These are phyloP conservation scores for Papiliotrema flavescens DNA, from an alignment of 1,284 basidiomycete species.

Conservation along the genomic window DNA sequence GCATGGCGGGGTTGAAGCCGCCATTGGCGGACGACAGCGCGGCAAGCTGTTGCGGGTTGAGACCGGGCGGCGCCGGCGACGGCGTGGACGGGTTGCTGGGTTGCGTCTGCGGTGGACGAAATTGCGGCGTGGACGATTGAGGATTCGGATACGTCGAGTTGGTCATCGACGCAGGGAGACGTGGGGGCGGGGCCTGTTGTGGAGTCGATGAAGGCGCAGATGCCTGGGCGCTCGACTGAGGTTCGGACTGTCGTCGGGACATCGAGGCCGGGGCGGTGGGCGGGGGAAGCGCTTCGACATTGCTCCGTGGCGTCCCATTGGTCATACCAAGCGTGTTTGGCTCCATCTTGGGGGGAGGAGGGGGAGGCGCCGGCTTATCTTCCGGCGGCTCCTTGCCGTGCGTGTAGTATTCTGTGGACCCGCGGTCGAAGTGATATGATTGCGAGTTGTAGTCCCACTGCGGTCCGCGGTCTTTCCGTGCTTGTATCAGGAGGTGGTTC, in stretches of 20 bases:
- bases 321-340: conserved; percentile 1
- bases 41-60: conserved; percentile 4
- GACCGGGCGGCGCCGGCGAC: not conserved
- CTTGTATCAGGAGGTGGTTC: conserved; percentile 46
- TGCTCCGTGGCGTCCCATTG: not conserved
- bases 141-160: not conserved
- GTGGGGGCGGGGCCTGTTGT: not conserved
- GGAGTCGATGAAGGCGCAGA: not conserved
- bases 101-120: not conserved
- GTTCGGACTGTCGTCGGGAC: not conserved
- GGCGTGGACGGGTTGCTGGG: not conserved
- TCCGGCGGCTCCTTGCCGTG: conserved; percentile 22
- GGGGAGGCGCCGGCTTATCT: not conserved
- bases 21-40: not conserved
- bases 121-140: not conserved
- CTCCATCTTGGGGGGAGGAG: not conserved
- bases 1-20: conserved; percentile 1
- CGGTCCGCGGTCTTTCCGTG: conserved; percentile 42
- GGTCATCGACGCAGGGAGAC: not conserved
- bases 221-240: not conserved
- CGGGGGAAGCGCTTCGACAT: not conserved
- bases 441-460: conserved; percentile 49
- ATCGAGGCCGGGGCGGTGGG: not conserved
- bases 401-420: conserved; percentile 36
- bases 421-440: conserved; percentile 36